Evolutionary conservation across 768 basidiomycete species (phyloP), one percentile per base, ranked within the genome.

Genomic region (Mycena vulgaris): DNA sequence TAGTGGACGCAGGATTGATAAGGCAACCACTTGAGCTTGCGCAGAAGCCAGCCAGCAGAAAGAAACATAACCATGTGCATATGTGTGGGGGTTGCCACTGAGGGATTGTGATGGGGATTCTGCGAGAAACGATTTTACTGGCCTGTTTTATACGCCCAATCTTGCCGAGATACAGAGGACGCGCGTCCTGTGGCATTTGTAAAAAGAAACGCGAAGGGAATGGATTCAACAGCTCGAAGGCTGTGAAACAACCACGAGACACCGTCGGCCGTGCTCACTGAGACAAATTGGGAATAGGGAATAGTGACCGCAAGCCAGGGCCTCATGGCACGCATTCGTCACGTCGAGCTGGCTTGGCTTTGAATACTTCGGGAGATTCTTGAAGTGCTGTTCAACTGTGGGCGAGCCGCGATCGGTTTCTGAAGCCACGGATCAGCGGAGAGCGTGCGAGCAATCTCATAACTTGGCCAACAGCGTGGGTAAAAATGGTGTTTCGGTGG

Each of bases 201-300:
- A 56, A 25, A 39, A 56, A 56, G 55, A 39, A 56, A 7, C 55
- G 35, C 55, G 35, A 56, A 56, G 55, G 37, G 37, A 39, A 25
- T 56, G 55, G 25, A 56, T 56, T 56, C 28, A 53, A 53, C 28
- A 53, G 9, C 51, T 23, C n/a, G n/a, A n/a, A n/a, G n/a, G n/a
- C n/a, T 53, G 51, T 53, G 28, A 56, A 56, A 56, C 55, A 56
- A 56, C 55, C 55, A 37, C 55, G 55, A 56, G 55, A 56, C 55
- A 56, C 33, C n/a, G 33, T 39, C 35, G 55, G 55, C 55, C 33
- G 33, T 56, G 55, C 55, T 56, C 55, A 56, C 33, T 56, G 55
- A 39, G n/a, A 56, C 55, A 35, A 56, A 56, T 56, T 56, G 40
- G 35, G 56, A 57, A 57, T 37, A 37, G 35, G n/a, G n/a, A n/a